Evolutionary conservation across 2,329 filamentous ascomycete species (phyloP).

Genomic region (Venturia carpophila): DNA sequence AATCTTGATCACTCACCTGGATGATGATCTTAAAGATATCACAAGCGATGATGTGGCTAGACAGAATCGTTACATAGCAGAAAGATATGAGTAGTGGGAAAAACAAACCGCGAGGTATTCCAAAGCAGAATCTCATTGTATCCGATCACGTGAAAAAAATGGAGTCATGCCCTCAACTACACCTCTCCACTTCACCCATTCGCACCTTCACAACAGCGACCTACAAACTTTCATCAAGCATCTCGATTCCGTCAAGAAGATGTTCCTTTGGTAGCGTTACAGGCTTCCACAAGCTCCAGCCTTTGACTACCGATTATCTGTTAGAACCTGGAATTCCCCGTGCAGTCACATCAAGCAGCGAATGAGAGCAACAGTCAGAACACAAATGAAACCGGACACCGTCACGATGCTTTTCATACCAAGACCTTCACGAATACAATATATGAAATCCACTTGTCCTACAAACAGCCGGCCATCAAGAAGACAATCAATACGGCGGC

Average conservation of each 20-base stretch:
- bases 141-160: neutral
- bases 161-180: neutral
- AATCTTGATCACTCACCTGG: neutral
- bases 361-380: neutral
- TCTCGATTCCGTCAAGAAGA: neutral
- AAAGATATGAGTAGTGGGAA: neutral
- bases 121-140: neutral
- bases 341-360: neutral
- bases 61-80: neutral
- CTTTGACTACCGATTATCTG: neutral
- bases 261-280: neutral
- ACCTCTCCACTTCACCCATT: neutral
- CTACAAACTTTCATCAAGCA: neutral
- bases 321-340: neutral
- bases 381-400: neutral
- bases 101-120: neutral
- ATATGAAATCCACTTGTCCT: neutral
- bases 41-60: neutral
- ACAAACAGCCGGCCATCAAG: neutral
- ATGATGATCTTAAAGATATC: neutral
- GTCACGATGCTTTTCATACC: constrained; percentile 13
- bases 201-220: neutral
- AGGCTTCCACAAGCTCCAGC: neutral
- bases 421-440: constrained; percentile 1
- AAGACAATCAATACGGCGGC: constrained; percentile 9